Base-by-base conservation (phyloP, 495 filamentous ascomycete genomes). In the Chaetomidium leptoderma region DNA sequence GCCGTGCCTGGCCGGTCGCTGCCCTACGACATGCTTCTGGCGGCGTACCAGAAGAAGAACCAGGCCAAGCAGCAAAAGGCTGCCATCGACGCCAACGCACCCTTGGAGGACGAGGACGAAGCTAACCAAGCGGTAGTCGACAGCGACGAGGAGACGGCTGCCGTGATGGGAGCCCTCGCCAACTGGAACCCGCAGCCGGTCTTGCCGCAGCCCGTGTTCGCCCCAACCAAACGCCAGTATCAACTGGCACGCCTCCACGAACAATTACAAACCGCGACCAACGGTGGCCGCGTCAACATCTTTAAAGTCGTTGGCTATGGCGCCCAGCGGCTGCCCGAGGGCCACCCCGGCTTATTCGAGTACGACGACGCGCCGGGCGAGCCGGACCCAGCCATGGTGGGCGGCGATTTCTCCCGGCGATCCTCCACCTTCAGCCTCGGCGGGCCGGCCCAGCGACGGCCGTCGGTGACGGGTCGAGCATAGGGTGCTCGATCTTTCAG, bases 11-110 rank as follows among this genome's bases (percentile, higher is more conserved):
- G 93, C 6, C 79, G 93, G 30, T 92, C 89, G 35, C 76, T 96
- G 49, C 95, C 95, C 2, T 98, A 98, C 68, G 92, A 97, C 70
- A 91, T 93, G 83, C 76, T 98, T 26, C 81, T 98, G 23, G 84
- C 89, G 29, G 88, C 90, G 17, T 97, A 98, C 71, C 93, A 98
- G 76, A 97, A 97, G 80, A 96, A 95, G 78, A 98, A 97, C 69
- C 93, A 97, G 73, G 93, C 93, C 13, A 92, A 95, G 64, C 89
- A 93, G 75, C 92, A 97, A 69, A 95, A 95, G 74, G 91, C 90
- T 39, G 89, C 90, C 32, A 88, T 98, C 63, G 91, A 96, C 68
- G 92, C 92, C 60, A 92, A 92, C 67, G 91, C 90, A 8, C 91
- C 92, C n/a, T 73, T 92, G 6, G 86, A 89, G 55, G 91, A 97